Evolutionary conservation across 306 rosid species (phyloP), one percentile per base, ranked within the genome.

Genomic region (Cicer arietinum): DNA sequence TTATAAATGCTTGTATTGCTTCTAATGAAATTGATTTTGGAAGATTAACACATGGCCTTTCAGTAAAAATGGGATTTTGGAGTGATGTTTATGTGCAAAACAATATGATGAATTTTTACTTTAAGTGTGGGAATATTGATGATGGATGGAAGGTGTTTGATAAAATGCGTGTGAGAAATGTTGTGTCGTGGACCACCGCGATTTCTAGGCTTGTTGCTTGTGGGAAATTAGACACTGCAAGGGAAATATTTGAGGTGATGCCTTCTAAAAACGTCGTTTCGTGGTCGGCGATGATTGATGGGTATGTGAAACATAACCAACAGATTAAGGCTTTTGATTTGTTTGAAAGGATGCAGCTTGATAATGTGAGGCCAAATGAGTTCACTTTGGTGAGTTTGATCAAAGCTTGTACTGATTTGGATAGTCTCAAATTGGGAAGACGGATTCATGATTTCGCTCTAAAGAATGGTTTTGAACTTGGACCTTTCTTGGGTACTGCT

Each of bases 241-340:
- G 83, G 47, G 60, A 45, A 7, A n/a, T 82, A 4, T 90, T 90
- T 41, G 91, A 86, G 85, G 67, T 20, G 16, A 90, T 81, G 89
- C 89, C 87, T 13, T 47, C 61, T 8, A 88, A 90, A 53, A 86
- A 90, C 78, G 96, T 90, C 40, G 92, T 90, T 25, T 85, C 92
- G 0, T 90, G 96, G 92, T 83, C 96, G 0, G 90, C 84, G 22
- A 88, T 88, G 91, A 88, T 90, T 45, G 79, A 90, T 46, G 92
- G 88, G 50, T 86, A 85, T 67, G 90, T 82, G 57, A 81, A 77
- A 67, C 7, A 66, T 71, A 81, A 59, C 50, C 83, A 67, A 42
- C 96, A 91, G 1, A 50, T 79, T 50, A 79, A 81, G 62, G 91
- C 89, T 13, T 82, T 90, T 51, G 72, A 77, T 47, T 74, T 90